Evolutionary conservation across 148 eudicot species (phyloP), one percentile per base, ranked within the genome.

Genomic region (Silene conica): DNA sequence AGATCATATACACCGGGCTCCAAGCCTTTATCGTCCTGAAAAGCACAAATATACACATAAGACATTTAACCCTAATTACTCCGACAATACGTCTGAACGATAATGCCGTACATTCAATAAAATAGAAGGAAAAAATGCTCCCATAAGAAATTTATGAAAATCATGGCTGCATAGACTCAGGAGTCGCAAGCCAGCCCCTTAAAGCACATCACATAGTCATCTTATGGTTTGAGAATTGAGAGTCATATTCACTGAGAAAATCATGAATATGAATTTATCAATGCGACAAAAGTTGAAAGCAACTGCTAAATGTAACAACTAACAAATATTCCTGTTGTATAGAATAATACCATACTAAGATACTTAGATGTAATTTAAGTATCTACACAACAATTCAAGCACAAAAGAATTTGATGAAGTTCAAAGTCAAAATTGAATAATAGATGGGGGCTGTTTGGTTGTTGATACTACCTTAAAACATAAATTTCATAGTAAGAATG

Each of bases 1-100:
- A 93, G 28, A 79, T 93, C 97, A 66, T 78, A 80, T 71, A 84
- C 77, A 71, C 84, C 88, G 67, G 87, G 61, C 28, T 79, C 87
- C 8, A 68, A 46, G n/a, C 31, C 80, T 69, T 75, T 84, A 15
- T 78, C 84, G 45, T 82, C 88, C 97, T 89, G 79, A 45, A 69
- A 80, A 21, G 75, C 63, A 75, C 66, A 50, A 67, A 38, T 63
- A 23, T 23, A 76, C 13, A 25, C 8, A 8, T 31, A 23, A 55
- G 4, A 62, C 26, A n/a, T n/a, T n/a, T n/a, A n/a, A n/a, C n/a
- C n/a, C n/a, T 6, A 5, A 50, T 13, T 50, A 50, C 16, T 12
- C 4, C 5, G 15, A 25, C 18, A 16, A 55, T 11, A 69, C 41
- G 55, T 41, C 50, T 18, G 6, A 9, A 69, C 19, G 16, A 61